phyloP scores from a whole-genome alignment of 2,329 filamentous ascomycete genomes.

The Hypoxylon sp. region DNA sequence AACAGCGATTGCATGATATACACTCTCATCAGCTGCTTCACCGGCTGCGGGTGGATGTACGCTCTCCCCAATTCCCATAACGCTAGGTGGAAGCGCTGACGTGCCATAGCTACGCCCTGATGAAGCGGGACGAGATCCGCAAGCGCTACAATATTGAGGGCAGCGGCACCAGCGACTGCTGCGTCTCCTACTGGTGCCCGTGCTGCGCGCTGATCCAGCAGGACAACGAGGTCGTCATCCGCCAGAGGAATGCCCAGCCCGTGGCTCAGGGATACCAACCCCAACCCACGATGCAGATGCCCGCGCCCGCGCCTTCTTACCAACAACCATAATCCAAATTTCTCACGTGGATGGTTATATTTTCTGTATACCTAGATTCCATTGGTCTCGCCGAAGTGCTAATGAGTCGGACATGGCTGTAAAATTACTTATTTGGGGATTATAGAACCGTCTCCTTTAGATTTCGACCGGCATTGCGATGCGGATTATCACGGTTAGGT shows the following conservation, averaged over 20 bases:
- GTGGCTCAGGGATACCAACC: slow-evolving; percentile 51
- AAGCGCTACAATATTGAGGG: slow-evolving; percentile 60
- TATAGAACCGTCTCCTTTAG: neutral
- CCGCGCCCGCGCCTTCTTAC: slow-evolving; percentile 39
- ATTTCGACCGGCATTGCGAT: neutral
- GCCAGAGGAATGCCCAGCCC: slow-evolving; percentile 43
- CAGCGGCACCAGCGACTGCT: slow-evolving; percentile 57
- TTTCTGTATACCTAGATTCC: neutral
- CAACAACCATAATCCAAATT: slow-evolving; percentile 36
- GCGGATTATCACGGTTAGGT: neutral
- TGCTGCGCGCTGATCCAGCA: slow-evolving; percentile 62
- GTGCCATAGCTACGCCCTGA: slow-evolving; percentile 55
- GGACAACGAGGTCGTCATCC: slow-evolving; percentile 57
- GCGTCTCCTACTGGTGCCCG: slow-evolving; percentile 58
- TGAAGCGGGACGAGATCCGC: slow-evolving; percentile 60
- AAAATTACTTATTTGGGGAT: neutral
- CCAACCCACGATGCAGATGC: slow-evolving; percentile 51
- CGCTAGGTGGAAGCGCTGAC: neutral
- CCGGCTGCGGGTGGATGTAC: slow-evolving; percentile 52
- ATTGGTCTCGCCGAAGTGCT: neutral
- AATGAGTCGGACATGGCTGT: no score
- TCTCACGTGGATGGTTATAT: neutral
- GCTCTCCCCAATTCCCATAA: slow-evolving; percentile 23
- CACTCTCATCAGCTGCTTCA: slow-evolving; percentile 44
- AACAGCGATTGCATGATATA: slow-evolving; percentile 51